Conservation (phyloP, 1,139 yeast genomes). For the Scheffersomyces titani region DNA sequence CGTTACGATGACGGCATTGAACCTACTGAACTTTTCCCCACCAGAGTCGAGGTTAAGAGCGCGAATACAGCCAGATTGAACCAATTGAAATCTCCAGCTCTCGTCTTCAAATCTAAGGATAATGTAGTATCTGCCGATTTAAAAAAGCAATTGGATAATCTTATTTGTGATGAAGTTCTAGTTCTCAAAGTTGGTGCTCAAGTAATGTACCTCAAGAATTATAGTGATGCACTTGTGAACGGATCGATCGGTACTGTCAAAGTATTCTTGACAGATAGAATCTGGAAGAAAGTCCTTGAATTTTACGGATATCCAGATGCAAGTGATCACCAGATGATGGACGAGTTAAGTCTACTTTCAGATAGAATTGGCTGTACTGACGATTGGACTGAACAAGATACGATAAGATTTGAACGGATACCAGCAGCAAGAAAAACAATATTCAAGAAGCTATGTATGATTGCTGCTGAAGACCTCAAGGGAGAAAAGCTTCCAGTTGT, state of each 20-base stretch:
- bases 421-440: conserved; percentile 28
- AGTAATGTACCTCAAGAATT: conserved; percentile 56
- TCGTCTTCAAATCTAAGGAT: conserved; percentile 57
- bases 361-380: conserved; percentile 24
- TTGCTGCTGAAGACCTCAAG: conserved; percentile 31
- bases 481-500: conserved; percentile 55
- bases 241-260: conserved; percentile 60
- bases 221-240: conserved; percentile 49
- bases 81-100: conserved; percentile 32
- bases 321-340: conserved; percentile 20
- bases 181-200: conserved; percentile 60
- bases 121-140: conserved; percentile 25
- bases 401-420: conserved; percentile 26
- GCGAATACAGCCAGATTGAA: conserved; percentile 62
- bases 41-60: conserved; percentile 68
- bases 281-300: conserved; percentile 31
- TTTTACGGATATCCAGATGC: conserved; percentile 23
- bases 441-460: conserved; percentile 28
- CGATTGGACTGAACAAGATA: conserved; percentile 46
- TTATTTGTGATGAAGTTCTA: conserved; percentile 48
- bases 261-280: conserved; percentile 54
- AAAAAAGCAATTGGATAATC: conserved; percentile 33
- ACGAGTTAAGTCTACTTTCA: conserved; percentile 30
- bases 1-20: conserved; percentile 69
- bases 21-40: conserved; percentile 81